Percentiles rank a stretch among this genome's conserved stretches.
Evolutionary conservation across 108 stramenopile genomes (phyloP).

Genomic region (Phaeodactylum tricornutum): DNA sequence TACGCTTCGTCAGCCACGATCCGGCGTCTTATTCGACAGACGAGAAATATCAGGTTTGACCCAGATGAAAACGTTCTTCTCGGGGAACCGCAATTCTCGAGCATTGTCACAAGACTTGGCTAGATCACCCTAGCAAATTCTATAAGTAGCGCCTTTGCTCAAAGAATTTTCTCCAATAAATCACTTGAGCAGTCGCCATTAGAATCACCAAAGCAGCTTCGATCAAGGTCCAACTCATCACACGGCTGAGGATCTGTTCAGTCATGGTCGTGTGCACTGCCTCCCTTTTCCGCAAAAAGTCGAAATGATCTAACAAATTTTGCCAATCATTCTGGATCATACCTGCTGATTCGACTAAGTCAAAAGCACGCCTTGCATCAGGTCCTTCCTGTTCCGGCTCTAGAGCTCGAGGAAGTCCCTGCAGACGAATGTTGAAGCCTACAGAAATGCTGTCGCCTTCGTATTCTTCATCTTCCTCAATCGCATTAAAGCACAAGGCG

Average conservation of each 20-base stretch:
- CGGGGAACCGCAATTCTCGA: no score
- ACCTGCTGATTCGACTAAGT: conserved; percentile 23
- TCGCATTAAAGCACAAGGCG: conserved; percentile 42
- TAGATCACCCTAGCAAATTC: no score
- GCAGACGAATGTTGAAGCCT: conserved; percentile 54
- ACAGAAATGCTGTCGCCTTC: conserved; percentile 28
- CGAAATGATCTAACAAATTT: conserved; percentile 62
- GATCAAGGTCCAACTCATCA: conserved; percentile 60
- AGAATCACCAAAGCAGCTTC: conserved; percentile 54
- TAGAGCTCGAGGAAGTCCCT: conserved; percentile 21
- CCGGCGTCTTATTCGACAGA: no score
- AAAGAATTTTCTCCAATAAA: conserved; percentile 78
- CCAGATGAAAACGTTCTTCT: no score
- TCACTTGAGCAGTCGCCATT: conserved; percentile 62
- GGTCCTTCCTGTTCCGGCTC: conserved; percentile 44
- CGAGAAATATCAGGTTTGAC: no score
- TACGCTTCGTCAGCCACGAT: no score
- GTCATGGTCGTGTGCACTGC: conserved; percentile 42
- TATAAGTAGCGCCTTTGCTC: conserved; percentile 68
- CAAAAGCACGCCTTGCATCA: conserved; percentile 35
- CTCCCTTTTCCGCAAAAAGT: conserved; percentile 59
- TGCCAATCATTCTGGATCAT: conserved; percentile 28
- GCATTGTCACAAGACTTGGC: background rate
- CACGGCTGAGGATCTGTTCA: conserved; percentile 34
- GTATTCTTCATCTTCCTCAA: conserved; percentile 32